Conservation (phyloP, 768 basidiomycete genomes). For the Scleroderma bovista region DNA sequence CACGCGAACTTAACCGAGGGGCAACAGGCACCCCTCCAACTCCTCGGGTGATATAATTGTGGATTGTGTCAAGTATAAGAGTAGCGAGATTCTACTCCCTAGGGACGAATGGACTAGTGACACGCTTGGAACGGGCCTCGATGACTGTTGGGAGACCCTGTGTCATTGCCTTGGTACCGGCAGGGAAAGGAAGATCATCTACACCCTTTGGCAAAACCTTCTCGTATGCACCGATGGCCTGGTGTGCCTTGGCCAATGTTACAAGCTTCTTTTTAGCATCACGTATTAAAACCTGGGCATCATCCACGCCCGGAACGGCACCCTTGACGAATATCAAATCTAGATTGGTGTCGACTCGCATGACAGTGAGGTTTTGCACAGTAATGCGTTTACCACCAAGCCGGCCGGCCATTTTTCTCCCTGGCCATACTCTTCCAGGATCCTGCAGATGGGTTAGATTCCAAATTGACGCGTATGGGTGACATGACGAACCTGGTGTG, state of each 20-base stretch:
- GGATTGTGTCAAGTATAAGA: slow-evolving; percentile 1
- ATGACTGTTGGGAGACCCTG: slow-evolving; percentile 58
- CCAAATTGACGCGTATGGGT: background rate
- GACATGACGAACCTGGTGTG: slow-evolving; percentile 68
- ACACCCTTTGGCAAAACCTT: slow-evolving; percentile 80
- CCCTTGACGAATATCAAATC: slow-evolving; percentile 91
- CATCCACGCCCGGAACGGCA: slow-evolving; percentile 85
- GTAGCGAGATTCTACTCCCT: slow-evolving; percentile 40
- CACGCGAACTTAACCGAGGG: too few species aligned
- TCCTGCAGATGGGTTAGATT: slow-evolving; percentile 47
- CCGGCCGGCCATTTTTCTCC: slow-evolving; percentile 97
- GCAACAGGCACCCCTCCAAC: too few species aligned
- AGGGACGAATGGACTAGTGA: slow-evolving; percentile 76
- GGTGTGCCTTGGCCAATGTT: slow-evolving; percentile 55
- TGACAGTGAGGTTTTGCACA: slow-evolving; percentile 81
- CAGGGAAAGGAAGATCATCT: slow-evolving; percentile 85
- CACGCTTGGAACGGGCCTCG: slow-evolving; percentile 65
- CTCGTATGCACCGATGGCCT: slow-evolving; percentile 67
- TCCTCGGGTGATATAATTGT: too few species aligned
- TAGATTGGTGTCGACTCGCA: slow-evolving; percentile 80
- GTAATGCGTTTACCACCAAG: slow-evolving; percentile 84
- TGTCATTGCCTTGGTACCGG: slow-evolving; percentile 76
- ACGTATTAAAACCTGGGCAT: slow-evolving; percentile 76
- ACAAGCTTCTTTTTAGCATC: slow-evolving; percentile 88
- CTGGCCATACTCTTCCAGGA: slow-evolving; percentile 93